These are phyloP conservation scores for Aspergillus mulundensis DNA, from an alignment of 495 filamentous ascomycete species.

Conservation along the genomic window DNA sequence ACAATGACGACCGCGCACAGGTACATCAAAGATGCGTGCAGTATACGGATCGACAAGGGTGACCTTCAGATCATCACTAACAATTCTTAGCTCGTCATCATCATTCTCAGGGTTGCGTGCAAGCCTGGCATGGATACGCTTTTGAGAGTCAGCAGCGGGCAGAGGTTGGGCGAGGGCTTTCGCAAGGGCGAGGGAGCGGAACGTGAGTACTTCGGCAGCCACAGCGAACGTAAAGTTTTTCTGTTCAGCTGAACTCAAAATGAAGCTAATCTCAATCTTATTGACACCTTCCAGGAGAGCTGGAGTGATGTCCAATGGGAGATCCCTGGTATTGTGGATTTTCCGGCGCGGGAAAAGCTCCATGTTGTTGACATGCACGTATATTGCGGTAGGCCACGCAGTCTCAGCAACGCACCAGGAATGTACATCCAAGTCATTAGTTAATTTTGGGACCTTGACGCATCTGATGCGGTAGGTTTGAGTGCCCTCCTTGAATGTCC, in stretches of 20 bases:
- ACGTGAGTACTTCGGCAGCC: conserved; percentile 59
- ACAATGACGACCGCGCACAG: conserved; percentile 60
- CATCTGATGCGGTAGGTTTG: conserved; percentile 42
- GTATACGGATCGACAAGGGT: conserved; percentile 75
- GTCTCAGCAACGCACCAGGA: conserved; percentile 61
- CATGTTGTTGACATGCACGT: conserved; percentile 61
- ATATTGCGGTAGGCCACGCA: conserved; percentile 68
- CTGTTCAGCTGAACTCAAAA: conserved; percentile 35
- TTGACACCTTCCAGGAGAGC: conserved; percentile 53
- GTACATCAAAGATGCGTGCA: conserved; percentile 61
- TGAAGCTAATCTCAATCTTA: conserved; percentile 49
- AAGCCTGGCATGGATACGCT: conserved; percentile 38
- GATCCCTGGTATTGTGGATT: conserved; percentile 65
- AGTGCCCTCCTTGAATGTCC: conserved; percentile 27
- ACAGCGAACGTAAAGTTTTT: conserved; percentile 43
- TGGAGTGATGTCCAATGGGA: conserved; percentile 68
- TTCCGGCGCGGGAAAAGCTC: conserved; percentile 59
- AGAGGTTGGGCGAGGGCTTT: conserved; percentile 33
- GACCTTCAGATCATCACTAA: conserved; percentile 61
- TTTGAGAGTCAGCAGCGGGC: conserved; percentile 27
- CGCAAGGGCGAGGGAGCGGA: conserved; percentile 48
- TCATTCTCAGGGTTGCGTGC: conserved; percentile 49
- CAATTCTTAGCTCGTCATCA: conserved; percentile 54
- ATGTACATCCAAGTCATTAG: conserved; percentile 23
- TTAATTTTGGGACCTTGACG: conserved; percentile 24